A percentile compares a stretch with the other conserved stretches of the same genome.
phyloP scores from a whole-genome alignment of 2,329 filamentous ascomycete genomes.

The Diaporthe longicolla region DNA sequence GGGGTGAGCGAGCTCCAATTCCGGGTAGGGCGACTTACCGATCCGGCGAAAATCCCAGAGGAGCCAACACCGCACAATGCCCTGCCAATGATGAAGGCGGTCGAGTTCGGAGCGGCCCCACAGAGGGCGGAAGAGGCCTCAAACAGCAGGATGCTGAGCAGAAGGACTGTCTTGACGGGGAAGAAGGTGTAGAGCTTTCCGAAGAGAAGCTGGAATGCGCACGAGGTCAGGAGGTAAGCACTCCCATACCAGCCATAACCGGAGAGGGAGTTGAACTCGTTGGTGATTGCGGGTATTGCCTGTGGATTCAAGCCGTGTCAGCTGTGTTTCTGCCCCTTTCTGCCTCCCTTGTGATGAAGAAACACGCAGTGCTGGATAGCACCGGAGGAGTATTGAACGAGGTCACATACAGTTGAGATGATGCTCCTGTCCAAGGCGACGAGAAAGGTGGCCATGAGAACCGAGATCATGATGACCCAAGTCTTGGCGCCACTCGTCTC shows the following conservation, averaged over 20 bases:
- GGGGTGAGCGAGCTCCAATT: too few relatives aligned
- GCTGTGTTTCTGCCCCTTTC: neutral
- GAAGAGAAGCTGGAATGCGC: constrained; percentile 46
- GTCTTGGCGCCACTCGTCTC: neutral
- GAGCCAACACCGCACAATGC: constrained; percentile 47
- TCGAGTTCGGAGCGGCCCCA: constrained; percentile 47
- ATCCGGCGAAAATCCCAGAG: constrained; percentile 48
- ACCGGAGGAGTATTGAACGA: neutral
- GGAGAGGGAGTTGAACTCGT: constrained; percentile 48
- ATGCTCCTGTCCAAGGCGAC: constrained; percentile 12
- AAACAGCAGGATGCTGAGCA: constrained; percentile 37
- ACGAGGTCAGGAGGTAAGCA: constrained; percentile 45
- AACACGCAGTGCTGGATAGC: neutral
- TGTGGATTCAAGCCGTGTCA: neutral
- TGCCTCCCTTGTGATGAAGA: neutral
- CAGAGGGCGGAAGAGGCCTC: constrained; percentile 48
- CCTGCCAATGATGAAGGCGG: constrained; percentile 48
- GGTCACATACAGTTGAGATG: constrained; percentile 6
- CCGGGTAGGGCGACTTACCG: constrained; percentile 36
- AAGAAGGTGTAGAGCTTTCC: constrained; percentile 46
- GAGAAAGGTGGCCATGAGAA: neutral
- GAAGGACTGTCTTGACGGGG: constrained; percentile 43
- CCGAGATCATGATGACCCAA: neutral
- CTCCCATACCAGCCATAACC: constrained; percentile 48
- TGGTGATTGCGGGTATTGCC: constrained; percentile 46